Base-by-base conservation (phyloP, 2,329 filamentous ascomycete genomes). In the Sphaerulina populicola region DNA sequence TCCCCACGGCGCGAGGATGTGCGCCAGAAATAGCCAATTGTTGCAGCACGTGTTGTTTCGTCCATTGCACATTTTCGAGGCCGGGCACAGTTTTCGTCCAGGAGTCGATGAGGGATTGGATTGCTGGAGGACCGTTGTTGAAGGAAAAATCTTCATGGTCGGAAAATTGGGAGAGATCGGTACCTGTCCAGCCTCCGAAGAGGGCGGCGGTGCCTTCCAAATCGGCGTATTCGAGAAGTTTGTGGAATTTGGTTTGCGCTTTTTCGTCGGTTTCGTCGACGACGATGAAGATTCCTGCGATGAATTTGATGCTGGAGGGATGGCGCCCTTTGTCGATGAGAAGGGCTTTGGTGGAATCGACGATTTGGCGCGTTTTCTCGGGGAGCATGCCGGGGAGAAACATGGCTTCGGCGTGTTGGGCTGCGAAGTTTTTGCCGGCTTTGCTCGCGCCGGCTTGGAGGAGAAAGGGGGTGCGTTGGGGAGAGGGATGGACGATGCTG, bases 401-500 rank as follows among this genome's bases (percentile, higher is more conserved):
- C 37, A 76, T 75, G 0, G 71, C 65, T 58, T 74, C 71, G 3
- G 68, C 68, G 55, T 74, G 68, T 35, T 67, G 68, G 4, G 71
- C 70, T 6, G 71, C 73, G 33, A 75, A 75, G 0, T 64, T 64
- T 42, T 72, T 73, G 1, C 74, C 73, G 1, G 72, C 71, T 27
- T 69, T 68, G 3, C 69, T 72, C 0, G 72, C 70, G 1, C 74
- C 74, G 4, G 74, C 74, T 56, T 75, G 73, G 60, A 80, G 77
- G 0, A 80, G 66, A 51, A 79, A 76, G 0, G 77, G 77, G 0
- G 78, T 81, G 1, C 77, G 66, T 57, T 81, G 78, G 3, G 77
- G 76, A 0, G 77, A 79, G 0, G 78, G 77, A 44, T 78, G 73
- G 31, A 78, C 73, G 23, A 75, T 73, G 49, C 74, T 72, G 1